Evolutionary conservation across 306 rosid genomes (phyloP).

Genomic region (Nissolia schottii): DNA sequence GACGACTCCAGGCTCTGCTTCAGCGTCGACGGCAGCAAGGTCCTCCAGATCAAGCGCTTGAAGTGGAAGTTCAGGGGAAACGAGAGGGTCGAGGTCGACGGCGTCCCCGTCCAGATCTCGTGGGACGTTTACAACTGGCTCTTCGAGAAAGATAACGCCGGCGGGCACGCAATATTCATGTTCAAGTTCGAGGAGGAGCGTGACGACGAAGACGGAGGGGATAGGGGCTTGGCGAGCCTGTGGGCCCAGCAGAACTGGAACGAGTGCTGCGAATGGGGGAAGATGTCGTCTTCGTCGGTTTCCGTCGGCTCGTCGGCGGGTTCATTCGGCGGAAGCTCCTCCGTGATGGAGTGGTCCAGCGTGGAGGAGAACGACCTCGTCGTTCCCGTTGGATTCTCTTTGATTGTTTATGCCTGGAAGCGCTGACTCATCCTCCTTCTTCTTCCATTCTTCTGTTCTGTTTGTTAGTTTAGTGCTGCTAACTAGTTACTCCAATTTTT

Average conservation of each 20-base stretch:
- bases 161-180: conserved; percentile 78
- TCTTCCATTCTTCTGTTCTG: background rate
- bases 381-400: conserved; percentile 67
- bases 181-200: conserved; percentile 74
- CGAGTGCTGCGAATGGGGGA: conserved; percentile 17
- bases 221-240: conserved; percentile 27
- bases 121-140: conserved; percentile 96
- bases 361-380: conserved; percentile 74
- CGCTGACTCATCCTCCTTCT: conserved; percentile 33
- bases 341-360: conserved; percentile 80
- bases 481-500: background rate
- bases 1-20: conserved; percentile 27
- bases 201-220: conserved; percentile 10
- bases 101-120: conserved; percentile 65
- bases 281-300: conserved; percentile 54
- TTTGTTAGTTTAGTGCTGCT: background rate
- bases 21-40: conserved; percentile 30
- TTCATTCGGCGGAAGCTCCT: conserved; percentile 71
- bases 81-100: conserved; percentile 60
- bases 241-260: conserved; percentile 56
- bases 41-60: conserved; percentile 31
- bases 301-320: conserved; percentile 74
- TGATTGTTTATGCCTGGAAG: conserved; percentile 84
- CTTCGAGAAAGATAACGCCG: conserved; percentile 45
- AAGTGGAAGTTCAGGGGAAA: conserved; percentile 82